Conservation (phyloP, 768 basidiomycete species). For the Neoboletus magnificus region DNA sequence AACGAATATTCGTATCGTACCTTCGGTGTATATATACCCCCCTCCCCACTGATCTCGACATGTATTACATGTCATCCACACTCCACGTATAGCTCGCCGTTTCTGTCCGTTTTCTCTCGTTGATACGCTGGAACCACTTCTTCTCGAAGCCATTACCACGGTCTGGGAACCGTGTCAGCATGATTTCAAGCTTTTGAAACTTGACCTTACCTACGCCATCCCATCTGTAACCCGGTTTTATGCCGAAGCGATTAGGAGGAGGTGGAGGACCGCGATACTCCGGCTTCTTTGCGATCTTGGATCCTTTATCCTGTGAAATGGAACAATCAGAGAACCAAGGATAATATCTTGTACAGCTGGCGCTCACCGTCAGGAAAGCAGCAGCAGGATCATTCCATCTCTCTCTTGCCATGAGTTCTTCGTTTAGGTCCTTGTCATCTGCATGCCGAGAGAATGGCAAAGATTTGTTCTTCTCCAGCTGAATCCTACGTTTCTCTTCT, state of each 20-base stretch:
- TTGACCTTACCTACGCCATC: slow-evolving; percentile 84
- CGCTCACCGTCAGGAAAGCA: slow-evolving; percentile 80
- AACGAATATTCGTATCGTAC: no score
- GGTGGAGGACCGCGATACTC: slow-evolving; percentile 85
- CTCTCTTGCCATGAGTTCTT: slow-evolving; percentile 73
- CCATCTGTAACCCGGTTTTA: slow-evolving; percentile 95
- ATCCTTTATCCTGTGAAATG: slow-evolving; percentile 59
- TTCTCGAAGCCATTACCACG: slow-evolving; percentile 93
- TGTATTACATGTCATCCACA: slow-evolving; percentile 88
- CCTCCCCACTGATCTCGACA: no score
- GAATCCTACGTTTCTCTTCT: slow-evolving; percentile 57
- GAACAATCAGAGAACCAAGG: slow-evolving; percentile 1
- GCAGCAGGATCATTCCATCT: slow-evolving; percentile 99
- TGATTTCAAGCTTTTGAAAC: neutral
- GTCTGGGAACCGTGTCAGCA: slow-evolving; percentile 46
- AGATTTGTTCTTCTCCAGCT: slow-evolving; percentile 65
- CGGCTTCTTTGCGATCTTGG: slow-evolving; percentile 76
- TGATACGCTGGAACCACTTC: slow-evolving; percentile 81
- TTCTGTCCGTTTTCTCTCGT: slow-evolving; percentile 66
- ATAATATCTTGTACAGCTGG: neutral
- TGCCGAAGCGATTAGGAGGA: slow-evolving; percentile 93
- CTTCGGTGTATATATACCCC: no score
- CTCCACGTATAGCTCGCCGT: slow-evolving; percentile 82
- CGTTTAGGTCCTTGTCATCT: slow-evolving; percentile 85
- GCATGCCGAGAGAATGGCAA: slow-evolving; percentile 72